phyloP scores from a whole-genome alignment of 495 filamentous ascomycete genomes.

The Wilcoxina mikolae region DNA sequence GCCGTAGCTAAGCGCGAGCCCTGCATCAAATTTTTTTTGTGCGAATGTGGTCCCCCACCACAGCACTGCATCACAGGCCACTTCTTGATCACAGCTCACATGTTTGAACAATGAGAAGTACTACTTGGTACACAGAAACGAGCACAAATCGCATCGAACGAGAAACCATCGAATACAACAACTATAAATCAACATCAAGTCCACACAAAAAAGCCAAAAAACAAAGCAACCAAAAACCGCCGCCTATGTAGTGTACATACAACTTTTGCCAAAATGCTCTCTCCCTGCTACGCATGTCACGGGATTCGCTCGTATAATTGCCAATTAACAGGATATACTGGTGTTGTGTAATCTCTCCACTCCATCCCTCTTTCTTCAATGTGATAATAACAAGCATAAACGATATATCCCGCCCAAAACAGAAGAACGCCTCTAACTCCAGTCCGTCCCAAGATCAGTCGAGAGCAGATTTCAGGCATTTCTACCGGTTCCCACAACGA shows the following conservation, averaged over 20 bases:
- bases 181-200: no score
- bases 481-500: conserved; percentile 3
- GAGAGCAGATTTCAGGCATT: neutral
- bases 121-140: neutral
- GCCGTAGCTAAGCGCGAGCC: no score
- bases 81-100: no score
- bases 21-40: no score
- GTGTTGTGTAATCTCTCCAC: conserved; percentile 1
- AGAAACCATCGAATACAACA: neutral
- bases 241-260: neutral
- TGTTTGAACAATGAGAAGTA: no score
- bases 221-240: conserved; percentile 6
- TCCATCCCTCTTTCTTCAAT: neutral
- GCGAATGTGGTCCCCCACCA: no score
- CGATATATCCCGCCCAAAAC: conserved; percentile 2
- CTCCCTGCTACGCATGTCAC: no score
- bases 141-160: neutral
- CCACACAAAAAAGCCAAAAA: conserved; percentile 7
- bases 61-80: no score
- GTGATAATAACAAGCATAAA: conserved; percentile 12
- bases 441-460: neutral
- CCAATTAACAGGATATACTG: no score
- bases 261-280: no score
- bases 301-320: no score
- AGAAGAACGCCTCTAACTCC: conserved; percentile 4